A percentile compares a stretch with the other conserved stretches of the same genome.
Conservation (phyloP, 73 alveolate genomes). For the Stentor roeselii region DNA sequence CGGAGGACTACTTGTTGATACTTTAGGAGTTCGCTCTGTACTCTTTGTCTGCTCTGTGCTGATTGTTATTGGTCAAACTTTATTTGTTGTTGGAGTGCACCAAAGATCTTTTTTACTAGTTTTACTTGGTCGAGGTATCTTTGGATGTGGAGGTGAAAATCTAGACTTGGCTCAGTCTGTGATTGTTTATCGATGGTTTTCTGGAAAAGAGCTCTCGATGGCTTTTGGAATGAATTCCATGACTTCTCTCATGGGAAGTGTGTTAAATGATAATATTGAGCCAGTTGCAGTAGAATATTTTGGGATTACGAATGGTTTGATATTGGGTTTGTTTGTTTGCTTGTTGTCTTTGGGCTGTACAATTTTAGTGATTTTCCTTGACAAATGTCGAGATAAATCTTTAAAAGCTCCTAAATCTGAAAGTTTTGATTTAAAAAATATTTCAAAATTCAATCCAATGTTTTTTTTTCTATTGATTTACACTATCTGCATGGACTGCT, state of each 20-base stretch:
- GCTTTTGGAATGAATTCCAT: slow-evolving; percentile 88
- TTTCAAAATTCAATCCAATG: slow-evolving; percentile 58
- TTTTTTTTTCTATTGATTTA: slow-evolving; percentile 59
- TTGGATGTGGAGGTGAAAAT: slow-evolving; percentile 91
- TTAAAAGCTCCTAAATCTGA: neutral
- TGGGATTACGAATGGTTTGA: neutral
- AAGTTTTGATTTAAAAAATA: slow-evolving; percentile 34
- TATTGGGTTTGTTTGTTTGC: slow-evolving; percentile 37
- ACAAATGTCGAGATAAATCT: slow-evolving; percentile 35
- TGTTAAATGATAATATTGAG: slow-evolving; percentile 42
- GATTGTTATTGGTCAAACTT: slow-evolving; percentile 67
- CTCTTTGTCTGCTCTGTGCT: slow-evolving; percentile 49
- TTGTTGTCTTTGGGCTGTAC: slow-evolving; percentile 47
- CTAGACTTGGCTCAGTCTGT: slow-evolving; percentile 69
- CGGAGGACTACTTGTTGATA: slow-evolving; percentile 60
- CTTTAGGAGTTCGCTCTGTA: slow-evolving; percentile 54
- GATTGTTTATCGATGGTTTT: slow-evolving; percentile 91
- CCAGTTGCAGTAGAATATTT: neutral
- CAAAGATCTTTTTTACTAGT: slow-evolving; percentile 48
- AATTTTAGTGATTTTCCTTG: slow-evolving; percentile 40
- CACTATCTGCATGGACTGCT: slow-evolving; percentile 54
- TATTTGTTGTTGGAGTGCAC: slow-evolving; percentile 69
- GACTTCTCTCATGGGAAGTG: slow-evolving; percentile 73
- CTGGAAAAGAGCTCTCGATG: slow-evolving; percentile 87
- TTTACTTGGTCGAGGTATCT: slow-evolving; percentile 87